phyloP scores from a whole-genome alignment of 257 asterid genomes.

The Haberlea rhodopensis region DNA sequence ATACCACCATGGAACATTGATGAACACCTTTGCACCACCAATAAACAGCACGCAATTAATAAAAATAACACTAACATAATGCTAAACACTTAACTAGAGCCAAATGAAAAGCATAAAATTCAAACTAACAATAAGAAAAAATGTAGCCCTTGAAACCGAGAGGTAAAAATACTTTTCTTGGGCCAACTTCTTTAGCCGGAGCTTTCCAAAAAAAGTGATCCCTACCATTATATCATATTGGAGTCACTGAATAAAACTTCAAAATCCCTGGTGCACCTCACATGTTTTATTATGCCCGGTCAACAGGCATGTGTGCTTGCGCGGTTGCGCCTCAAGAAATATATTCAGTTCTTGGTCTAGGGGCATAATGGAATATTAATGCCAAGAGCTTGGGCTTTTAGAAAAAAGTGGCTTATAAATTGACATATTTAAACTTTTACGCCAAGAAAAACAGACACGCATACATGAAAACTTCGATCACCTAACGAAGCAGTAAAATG shows the following conservation, averaged over 20 bases:
- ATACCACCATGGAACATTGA: conserved; percentile 93
- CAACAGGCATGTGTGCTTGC: neutral
- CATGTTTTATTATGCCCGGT: no score
- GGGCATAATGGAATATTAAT: neutral
- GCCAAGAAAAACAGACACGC: neutral
- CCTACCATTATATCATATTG: no score
- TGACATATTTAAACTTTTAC: neutral
- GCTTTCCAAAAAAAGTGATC: no score
- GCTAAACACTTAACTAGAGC: neutral
- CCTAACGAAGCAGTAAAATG: neutral
- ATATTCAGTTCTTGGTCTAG: neutral
- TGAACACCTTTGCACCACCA: conserved; percentile 48
- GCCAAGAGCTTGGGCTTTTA: neutral
- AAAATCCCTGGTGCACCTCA: no score
- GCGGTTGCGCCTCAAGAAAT: neutral
- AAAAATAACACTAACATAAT: neutral
- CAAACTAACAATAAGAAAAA: neutral
- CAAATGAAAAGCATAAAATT: neutral
- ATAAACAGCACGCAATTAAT: conserved; percentile 20
- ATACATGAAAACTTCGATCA: neutral
- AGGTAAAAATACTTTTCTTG: neutral
- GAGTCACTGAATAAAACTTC: no score
- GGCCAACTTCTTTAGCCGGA: no score
- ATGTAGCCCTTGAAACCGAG: neutral
- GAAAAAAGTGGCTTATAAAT: neutral